These are phyloP conservation scores for Biscogniauxia mediterranea DNA, from an alignment of 2,329 filamentous ascomycete species.

Conservation along the genomic window DNA sequence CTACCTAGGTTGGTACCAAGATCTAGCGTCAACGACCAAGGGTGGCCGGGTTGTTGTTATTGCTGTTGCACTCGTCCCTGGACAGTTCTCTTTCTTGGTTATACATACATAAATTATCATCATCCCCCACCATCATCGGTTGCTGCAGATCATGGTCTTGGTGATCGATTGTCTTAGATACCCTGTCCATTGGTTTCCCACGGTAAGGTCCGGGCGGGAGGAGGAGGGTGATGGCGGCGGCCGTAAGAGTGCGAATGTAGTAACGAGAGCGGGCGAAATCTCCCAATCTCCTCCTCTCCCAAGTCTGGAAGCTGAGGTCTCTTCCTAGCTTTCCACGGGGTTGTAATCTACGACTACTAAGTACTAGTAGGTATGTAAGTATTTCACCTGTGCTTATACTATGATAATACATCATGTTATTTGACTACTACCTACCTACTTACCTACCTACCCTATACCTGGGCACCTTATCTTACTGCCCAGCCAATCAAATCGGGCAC, in stretches of 20 bases:
- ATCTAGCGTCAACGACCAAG: too few relatives aligned
- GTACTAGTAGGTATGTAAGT: too few relatives aligned
- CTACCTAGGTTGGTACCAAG: not conserved
- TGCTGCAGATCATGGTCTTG: not conserved
- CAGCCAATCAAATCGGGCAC: slow-evolving; percentile 26
- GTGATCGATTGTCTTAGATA: not conserved
- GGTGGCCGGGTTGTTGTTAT: not conserved
- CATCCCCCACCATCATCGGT: too few relatives aligned
- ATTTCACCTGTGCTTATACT: too few relatives aligned
- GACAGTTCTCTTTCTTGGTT: not conserved
- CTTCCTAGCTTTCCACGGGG: too few relatives aligned
- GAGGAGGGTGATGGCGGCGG: not conserved
- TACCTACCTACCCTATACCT: too few relatives aligned
- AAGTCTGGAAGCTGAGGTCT: too few relatives aligned
- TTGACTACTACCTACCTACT: too few relatives aligned
- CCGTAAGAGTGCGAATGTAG: not conserved
- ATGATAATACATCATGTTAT: too few relatives aligned
- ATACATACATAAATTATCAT: too few relatives aligned
- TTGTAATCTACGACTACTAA: too few relatives aligned
- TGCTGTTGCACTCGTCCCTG: not conserved
- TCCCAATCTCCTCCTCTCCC: not conserved
- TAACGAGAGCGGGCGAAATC: not conserved
- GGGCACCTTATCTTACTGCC: slow-evolving; percentile 20
- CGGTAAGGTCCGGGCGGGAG: not conserved
- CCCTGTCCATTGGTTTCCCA: not conserved